Percentiles rank a stretch among this genome's conserved stretches.
phyloP scores from a whole-genome alignment of 768 basidiomycete species.

The Auriscalpium vulgare region DNA sequence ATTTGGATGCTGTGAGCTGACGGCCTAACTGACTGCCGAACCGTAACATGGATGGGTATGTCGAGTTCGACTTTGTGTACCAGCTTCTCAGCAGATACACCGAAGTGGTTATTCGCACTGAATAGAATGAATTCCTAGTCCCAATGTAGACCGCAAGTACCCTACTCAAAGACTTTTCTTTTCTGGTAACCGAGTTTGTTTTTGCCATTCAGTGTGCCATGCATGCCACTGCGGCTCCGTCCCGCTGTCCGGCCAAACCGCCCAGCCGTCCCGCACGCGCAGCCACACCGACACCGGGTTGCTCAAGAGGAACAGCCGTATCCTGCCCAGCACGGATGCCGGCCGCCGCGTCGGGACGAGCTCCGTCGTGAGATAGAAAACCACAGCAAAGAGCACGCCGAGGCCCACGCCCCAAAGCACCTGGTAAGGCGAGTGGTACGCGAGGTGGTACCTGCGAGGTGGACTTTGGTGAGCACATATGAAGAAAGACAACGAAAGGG shows the following conservation, averaged over 20 bases:
- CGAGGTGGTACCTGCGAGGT: conserved; percentile 48
- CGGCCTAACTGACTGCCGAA: no score
- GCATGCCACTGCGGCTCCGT: conserved; percentile 59
- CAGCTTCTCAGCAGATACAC: no score
- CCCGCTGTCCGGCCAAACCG: conserved; percentile 73
- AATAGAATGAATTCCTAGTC: no score
- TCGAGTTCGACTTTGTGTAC: no score
- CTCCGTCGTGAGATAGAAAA: conserved; percentile 50
- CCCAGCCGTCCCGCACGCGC: conserved; percentile 76
- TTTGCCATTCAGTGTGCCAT: conserved; percentile 58
- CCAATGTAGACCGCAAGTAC: no score
- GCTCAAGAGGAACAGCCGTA: conserved; percentile 40
- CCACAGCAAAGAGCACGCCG: conserved; percentile 45
- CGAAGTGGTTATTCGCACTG: no score
- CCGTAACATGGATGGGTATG: no score
- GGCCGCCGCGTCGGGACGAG: conserved; percentile 50
- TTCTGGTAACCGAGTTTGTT: conserved; percentile 12
- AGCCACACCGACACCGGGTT: conserved; percentile 59
- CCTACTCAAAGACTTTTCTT: no score
- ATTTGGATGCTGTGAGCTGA: no score
- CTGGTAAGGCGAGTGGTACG: conserved; percentile 68
- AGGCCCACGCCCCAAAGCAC: conserved; percentile 69
- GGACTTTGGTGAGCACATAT: background rate
- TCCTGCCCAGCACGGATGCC: conserved; percentile 40
- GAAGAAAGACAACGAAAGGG: background rate